Base-by-base conservation (phyloP, 345 rosid species). In the Gossypium raimondii region DNA sequence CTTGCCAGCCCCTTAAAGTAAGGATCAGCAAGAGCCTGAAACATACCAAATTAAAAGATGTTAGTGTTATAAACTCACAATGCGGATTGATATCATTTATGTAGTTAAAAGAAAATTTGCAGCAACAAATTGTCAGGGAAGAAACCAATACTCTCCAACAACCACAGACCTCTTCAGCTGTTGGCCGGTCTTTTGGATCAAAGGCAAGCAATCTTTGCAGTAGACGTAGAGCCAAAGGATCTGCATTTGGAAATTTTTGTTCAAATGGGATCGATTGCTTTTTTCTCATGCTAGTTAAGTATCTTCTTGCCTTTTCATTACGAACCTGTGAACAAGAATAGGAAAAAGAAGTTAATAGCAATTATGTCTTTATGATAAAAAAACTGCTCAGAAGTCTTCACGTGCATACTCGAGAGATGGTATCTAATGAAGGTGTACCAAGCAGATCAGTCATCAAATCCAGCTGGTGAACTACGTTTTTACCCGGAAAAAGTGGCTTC, bases 381-480 rank as follows among this genome's bases (percentile, higher is more conserved):
- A 59, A 55, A 73, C 4, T 7, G 5, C 65, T 45, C 62, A 61
- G 52, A 77, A 74, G 60, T 17, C 57, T 29, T 43, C 34, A 72
- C 51, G 27, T 45, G 29, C 77, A 1, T 86, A 94, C 98, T 85
- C 88, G 84, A 13, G 94, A 90, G 80, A 94, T 92, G 63, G 98
- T 92, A 78, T 94, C 98, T 45, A 94, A 73, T 24, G 94, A 87
- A 74, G 98, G 97, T 41, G 97, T 94, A 61, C 98, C 98, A 18
- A 94, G 97, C 70, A 94, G 85, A 86, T 94, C 98, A 10, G 98
- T 94, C 92, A 94, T 94, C 72, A 94, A 85, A 82, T 94, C 98
- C 64, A 94, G 86, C 86, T 92, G 98, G 77, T 92, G 98, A 75
- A 90, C 97, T n/a, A 92, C 97, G 80, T 94, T 92, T 82, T 94